Percentiles rank a stretch among this genome's conserved stretches.
These are phyloP conservation scores for Rhizoctonia solani DNA, from an alignment of 1,284 basidiomycete species.

Conservation along the genomic window DNA sequence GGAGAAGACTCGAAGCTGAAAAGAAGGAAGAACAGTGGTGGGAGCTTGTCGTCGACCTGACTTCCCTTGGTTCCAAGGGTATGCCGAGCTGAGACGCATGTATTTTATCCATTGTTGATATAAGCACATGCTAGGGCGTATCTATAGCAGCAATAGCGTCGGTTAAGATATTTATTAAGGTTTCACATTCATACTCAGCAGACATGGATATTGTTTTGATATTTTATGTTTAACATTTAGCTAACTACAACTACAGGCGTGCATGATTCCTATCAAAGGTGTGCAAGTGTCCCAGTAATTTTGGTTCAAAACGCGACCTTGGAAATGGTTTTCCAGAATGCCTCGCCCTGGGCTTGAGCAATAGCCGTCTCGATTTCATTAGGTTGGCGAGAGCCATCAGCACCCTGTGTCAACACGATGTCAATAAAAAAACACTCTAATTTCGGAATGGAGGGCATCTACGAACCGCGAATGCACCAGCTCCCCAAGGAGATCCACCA, in stretches of 20 bases:
- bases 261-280: background rate
- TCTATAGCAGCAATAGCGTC: no score
- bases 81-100: no score
- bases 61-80: background rate
- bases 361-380: constrained; percentile 65
- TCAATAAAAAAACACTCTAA: constrained; percentile 4
- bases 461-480: constrained; percentile 52
- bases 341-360: constrained; percentile 66
- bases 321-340: constrained; percentile 57
- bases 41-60: background rate
- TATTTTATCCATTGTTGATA: no score
- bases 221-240: background rate
- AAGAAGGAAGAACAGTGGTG: background rate
- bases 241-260: background rate
- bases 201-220: no score
- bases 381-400: constrained; percentile 67
- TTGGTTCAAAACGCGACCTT: constrained; percentile 47
- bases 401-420: constrained; percentile 40
- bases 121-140: no score
- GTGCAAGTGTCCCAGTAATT: background rate
- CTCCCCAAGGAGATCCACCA: constrained; percentile 80
- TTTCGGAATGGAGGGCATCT: constrained; percentile 48
- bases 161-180: no score
- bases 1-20: constrained; percentile 1
- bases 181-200: no score